A percentile compares a stretch with the other conserved stretches of the same genome.
phyloP scores from a whole-genome alignment of 2,329 filamentous ascomycete genomes.

The Aureobasidium zeae region DNA sequence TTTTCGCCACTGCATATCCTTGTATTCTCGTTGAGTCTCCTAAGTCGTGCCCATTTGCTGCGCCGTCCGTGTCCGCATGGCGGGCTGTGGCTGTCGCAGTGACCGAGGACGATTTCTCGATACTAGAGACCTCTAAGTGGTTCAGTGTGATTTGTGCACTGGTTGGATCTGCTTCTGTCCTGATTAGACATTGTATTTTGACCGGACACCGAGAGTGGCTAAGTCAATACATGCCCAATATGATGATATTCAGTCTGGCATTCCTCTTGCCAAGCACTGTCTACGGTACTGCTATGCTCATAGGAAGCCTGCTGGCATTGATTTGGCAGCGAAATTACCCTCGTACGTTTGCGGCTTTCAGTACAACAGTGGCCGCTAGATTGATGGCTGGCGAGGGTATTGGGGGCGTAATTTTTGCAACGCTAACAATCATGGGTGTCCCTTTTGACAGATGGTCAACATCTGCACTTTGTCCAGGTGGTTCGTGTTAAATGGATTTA shows the following conservation, averaged over 20 bases:
- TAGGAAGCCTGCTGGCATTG: slow-evolving; percentile 45
- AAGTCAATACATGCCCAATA: slow-evolving; percentile 50
- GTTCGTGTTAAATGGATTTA: no score
- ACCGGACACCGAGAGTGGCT: slow-evolving; percentile 46
- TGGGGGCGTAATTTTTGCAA: not conserved
- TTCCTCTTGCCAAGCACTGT: slow-evolving; percentile 50
- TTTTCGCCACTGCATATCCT: slow-evolving; percentile 54
- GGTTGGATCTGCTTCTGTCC: slow-evolving; percentile 43
- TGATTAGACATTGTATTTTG: slow-evolving; percentile 47
- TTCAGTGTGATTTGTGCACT: slow-evolving; percentile 49
- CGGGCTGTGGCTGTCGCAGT: slow-evolving; percentile 54
- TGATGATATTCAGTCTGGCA: slow-evolving; percentile 51
- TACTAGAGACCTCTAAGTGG: slow-evolving; percentile 47
- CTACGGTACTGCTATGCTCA: slow-evolving; percentile 49
- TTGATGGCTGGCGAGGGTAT: slow-evolving; percentile 56
- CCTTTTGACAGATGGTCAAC: not conserved
- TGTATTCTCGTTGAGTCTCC: slow-evolving; percentile 49
- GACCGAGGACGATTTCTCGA: slow-evolving; percentile 47
- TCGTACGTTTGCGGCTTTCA: slow-evolving; percentile 47
- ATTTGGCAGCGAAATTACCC: slow-evolving; percentile 48
- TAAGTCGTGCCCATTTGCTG: slow-evolving; percentile 48
- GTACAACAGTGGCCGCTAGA: slow-evolving; percentile 51
- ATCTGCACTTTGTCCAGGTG: no score
- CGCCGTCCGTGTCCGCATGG: slow-evolving; percentile 58
- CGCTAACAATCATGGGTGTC: not conserved